A percentile compares a stretch with the other conserved stretches of the same genome.
Conservation (phyloP, 768 basidiomycete species). For the Chalciporus sphaerocephalus region DNA sequence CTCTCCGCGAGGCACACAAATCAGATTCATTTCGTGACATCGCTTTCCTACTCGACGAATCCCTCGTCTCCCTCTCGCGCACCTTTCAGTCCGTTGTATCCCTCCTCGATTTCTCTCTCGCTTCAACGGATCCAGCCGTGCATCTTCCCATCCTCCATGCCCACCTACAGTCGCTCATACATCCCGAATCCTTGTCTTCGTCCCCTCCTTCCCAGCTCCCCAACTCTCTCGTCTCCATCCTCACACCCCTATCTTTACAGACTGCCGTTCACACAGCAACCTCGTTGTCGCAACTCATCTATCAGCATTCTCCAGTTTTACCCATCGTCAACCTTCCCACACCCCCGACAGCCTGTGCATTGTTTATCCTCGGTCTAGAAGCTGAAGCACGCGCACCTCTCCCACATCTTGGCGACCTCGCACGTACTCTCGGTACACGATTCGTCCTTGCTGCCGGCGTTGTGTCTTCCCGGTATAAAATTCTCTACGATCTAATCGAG, state of each 20-base stretch:
- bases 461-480: slow-evolving; percentile 68
- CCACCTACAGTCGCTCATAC: slow-evolving; percentile 44
- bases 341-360: slow-evolving; percentile 57
- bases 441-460: slow-evolving; percentile 48
- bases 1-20: slow-evolving; percentile 65
- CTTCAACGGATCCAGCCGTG: slow-evolving; percentile 52
- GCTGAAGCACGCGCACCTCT: slow-evolving; percentile 53
- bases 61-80: slow-evolving; percentile 48
- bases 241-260: slow-evolving; percentile 38
- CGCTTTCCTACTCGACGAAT: slow-evolving; percentile 58
- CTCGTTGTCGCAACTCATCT: slow-evolving; percentile 42
- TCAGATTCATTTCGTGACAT: slow-evolving; percentile 67
- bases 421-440: slow-evolving; percentile 50
- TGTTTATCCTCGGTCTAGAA: slow-evolving; percentile 69
- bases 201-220: slow-evolving; percentile 29
- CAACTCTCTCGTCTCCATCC: slow-evolving; percentile 33
- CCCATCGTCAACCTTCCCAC: slow-evolving; percentile 40
- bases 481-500: slow-evolving; percentile 55
- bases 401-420: slow-evolving; percentile 52
- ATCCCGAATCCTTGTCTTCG: slow-evolving; percentile 23
- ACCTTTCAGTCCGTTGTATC: slow-evolving; percentile 50
- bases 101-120: slow-evolving; percentile 51
- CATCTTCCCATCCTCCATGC: slow-evolving; percentile 55
- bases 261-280: slow-evolving; percentile 41
- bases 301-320: slow-evolving; percentile 37